These are phyloP conservation scores for Chalciporus sp. DNA, from an alignment of 1,284 basidiomycete species.

Conservation along the genomic window DNA sequence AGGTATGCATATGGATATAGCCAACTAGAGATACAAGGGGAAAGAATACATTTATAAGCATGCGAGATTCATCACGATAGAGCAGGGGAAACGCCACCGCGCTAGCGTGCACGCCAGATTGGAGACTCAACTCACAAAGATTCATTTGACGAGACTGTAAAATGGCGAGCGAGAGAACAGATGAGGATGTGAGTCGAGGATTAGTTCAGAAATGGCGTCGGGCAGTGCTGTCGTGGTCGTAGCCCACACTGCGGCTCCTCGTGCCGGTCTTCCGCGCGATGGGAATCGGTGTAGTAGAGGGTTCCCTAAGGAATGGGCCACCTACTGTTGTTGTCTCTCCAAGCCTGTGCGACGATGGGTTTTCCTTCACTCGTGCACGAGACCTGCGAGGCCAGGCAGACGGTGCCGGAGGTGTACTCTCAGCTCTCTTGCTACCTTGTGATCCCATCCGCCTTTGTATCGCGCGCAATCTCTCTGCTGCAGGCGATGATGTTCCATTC, in stretches of 20 bases:
- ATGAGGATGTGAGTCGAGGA: neutral
- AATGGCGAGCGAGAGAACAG: neutral
- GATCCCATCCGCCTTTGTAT: constrained; percentile 16
- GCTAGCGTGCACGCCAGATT: neutral
- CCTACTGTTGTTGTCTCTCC: constrained; percentile 5
- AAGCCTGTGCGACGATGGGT: constrained; percentile 3
- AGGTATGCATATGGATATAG: neutral
- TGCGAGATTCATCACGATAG: neutral
- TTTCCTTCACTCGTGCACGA: constrained; percentile 20
- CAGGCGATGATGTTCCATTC: constrained; percentile 20
- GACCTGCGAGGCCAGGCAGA: constrained; percentile 22
- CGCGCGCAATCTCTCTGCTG: constrained; percentile 20
- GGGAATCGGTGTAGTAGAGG: constrained; percentile 26
- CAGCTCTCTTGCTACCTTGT: constrained; percentile 23
- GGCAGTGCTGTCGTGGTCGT: constrained; percentile 14
- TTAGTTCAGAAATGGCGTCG: constrained; percentile 16
- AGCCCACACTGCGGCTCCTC: constrained; percentile 31
- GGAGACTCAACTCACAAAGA: constrained; percentile 27
- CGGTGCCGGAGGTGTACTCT: constrained; percentile 33
- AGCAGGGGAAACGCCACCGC: constrained; percentile 1
- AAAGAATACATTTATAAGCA: constrained; percentile 16
- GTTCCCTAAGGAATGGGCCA: constrained; percentile 30
- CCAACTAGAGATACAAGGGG: constrained; percentile 17
- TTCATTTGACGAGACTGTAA: neutral
- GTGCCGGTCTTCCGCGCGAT: constrained; percentile 23